Evolutionary conservation across 2,329 filamentous ascomycete genomes (phyloP).

Genomic region (Aschersonia sp.): DNA sequence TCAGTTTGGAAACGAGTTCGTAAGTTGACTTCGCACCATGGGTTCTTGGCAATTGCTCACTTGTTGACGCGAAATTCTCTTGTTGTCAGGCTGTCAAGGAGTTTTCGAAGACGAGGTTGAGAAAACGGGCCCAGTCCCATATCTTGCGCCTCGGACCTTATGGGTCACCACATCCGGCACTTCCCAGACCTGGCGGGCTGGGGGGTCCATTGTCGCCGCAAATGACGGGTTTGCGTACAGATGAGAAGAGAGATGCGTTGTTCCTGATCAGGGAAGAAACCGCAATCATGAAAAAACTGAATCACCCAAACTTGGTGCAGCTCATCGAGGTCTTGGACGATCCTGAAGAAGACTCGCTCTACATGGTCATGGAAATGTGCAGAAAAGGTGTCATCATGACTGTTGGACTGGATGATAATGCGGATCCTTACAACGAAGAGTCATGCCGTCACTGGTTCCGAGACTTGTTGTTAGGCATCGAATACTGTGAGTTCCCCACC

Average conservation of each 20-base stretch:
- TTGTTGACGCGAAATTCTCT: neutral
- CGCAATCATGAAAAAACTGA: conserved; percentile 97
- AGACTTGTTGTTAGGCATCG: conserved; percentile 85
- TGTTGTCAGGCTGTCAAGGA: conserved; percentile 69
- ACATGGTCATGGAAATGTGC: conserved; percentile 99
- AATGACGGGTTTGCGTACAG: conserved; percentile 18
- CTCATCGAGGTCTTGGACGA: conserved; percentile 92
- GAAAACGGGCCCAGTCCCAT: conserved; percentile 82
- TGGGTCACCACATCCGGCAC: conserved; percentile 15
- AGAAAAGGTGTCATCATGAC: conserved; percentile 97
- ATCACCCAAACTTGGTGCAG: conserved; percentile 86
- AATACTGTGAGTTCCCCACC: conserved; percentile 51
- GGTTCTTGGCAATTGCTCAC: neutral
- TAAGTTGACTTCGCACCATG: conserved; percentile 28
- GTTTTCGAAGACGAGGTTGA: conserved; percentile 83
- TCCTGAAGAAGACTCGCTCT: conserved; percentile 85
- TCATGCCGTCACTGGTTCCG: conserved; percentile 84
- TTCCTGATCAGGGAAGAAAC: conserved; percentile 91
- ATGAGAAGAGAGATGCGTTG: conserved; percentile 55
- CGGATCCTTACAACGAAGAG: conserved; percentile 71
- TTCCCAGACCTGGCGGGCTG: conserved; percentile 6
- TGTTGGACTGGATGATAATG: conserved; percentile 71
- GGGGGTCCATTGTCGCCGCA: conserved; percentile 11
- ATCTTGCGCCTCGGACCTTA: conserved; percentile 45
- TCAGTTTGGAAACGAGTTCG: conserved; percentile 86